Evolutionary conservation across 1,139 yeast species (phyloP).

Genomic region (Pneumocystis sp.): DNA sequence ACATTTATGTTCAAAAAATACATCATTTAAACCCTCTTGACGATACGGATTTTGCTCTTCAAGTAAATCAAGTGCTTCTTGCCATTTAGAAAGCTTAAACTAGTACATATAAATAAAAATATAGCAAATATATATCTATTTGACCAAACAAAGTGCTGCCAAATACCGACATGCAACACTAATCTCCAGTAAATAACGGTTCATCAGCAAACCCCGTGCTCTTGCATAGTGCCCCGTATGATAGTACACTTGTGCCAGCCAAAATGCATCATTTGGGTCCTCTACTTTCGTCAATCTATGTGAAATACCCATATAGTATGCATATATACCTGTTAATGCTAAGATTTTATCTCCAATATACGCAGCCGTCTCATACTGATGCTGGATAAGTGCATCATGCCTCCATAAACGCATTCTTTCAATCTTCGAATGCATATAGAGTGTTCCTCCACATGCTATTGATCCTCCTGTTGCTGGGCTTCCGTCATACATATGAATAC

Average conservation of each 20-base stretch:
- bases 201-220: conserved; percentile 49
- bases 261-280: conserved; percentile 88
- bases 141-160: conserved; percentile 51
- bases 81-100: conserved; percentile 63
- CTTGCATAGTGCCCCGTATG: conserved; percentile 60
- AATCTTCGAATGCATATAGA: conserved; percentile 34
- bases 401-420: conserved; percentile 84
- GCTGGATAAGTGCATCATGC: conserved; percentile 86
- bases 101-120: not conserved
- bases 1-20: not conserved
- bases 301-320: not conserved
- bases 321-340: conserved; percentile 36
- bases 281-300: conserved; percentile 21
- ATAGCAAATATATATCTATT: not conserved
- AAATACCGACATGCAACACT: conserved; percentile 67
- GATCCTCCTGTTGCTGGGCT: no score
- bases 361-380: conserved; percentile 79
- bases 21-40: not conserved
- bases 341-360: conserved; percentile 83
- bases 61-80: conserved; percentile 73
- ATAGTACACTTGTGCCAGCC: conserved; percentile 86
- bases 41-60: conserved; percentile 71
- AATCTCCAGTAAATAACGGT: conserved; percentile 28
- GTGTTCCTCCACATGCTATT: not conserved
- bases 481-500: not conserved